These are phyloP conservation scores for Fusarium nurragi DNA, from an alignment of 2,329 filamentous ascomycete species.

Conservation along the genomic window DNA sequence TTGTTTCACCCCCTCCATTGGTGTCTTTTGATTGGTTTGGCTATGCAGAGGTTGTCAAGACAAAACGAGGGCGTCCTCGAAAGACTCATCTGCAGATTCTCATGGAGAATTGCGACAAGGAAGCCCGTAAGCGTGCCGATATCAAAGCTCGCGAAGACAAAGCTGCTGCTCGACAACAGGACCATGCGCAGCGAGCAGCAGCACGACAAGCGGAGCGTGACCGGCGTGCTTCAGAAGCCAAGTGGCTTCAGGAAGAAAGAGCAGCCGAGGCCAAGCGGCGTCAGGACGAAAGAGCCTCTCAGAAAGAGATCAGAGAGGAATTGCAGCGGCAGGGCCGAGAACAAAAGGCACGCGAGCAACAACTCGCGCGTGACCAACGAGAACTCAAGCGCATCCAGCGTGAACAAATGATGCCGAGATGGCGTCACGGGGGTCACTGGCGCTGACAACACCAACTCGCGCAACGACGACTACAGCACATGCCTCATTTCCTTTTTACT, in stretches of 20 bases:
- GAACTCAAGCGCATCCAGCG: constrained; percentile 7
- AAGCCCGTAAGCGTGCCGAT: constrained; percentile 16
- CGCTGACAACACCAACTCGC: constrained; percentile 27
- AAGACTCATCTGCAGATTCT: constrained; percentile 30
- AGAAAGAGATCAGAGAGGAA: constrained; percentile 33
- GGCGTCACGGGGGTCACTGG: constrained; percentile 32
- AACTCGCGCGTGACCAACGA: constrained; percentile 5
- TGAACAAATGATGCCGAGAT: constrained; percentile 33
- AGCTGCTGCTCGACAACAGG: constrained; percentile 14
- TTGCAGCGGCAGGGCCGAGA: constrained; percentile 27
- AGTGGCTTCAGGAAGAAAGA: constrained; percentile 23
- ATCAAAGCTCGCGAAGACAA: constrained; percentile 30
- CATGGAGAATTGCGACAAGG: constrained; percentile 40
- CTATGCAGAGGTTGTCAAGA: constrained; percentile 25
- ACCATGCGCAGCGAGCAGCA: constrained; percentile 18
- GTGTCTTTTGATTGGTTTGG: constrained; percentile 50
- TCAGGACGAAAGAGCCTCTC: constrained; percentile 26
- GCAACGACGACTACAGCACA: neutral
- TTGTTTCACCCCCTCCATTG: constrained; percentile 43
- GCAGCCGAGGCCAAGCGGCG: constrained; percentile 23
- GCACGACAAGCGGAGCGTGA: constrained; percentile 32
- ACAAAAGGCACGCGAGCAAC: constrained; percentile 20
- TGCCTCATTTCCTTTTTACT: constrained; percentile 18
- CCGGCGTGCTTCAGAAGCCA: constrained; percentile 26
- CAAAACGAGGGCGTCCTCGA: constrained; percentile 30